Base-by-base conservation (phyloP, 164 flowering plant species). In the Buxus sempervirens region DNA sequence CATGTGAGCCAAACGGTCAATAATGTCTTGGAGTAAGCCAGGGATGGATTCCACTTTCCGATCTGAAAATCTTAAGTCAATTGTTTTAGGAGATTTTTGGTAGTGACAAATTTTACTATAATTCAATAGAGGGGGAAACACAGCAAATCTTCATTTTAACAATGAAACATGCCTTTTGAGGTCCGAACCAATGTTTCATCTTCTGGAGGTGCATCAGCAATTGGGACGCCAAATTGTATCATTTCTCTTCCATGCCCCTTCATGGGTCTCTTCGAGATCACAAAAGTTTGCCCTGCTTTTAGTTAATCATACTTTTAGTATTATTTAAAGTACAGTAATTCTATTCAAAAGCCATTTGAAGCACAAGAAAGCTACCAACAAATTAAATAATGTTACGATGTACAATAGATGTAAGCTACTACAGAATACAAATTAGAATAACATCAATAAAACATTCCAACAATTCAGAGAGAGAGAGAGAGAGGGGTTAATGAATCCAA, bases 241-340 rank as follows among this genome's bases (percentile, higher is more conserved):
- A 85, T 83, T 80, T 93, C 96, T 81, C 98, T 84, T 58, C 96
- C 98, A 77, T 82, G 93, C 60, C 98, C 98, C 73, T 77, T 87
- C 76, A 78, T 82, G 60, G 96, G 98, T 76, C 91, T 85, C 80
- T 83, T 89, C 53, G 84, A 84, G 51, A 70, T 75, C 49, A 80
- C 78, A 83, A 76, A 93, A 19, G 91, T 77, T 53, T 83, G 93
- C 60, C 96, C 96, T 93, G 95, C 78, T 82, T 63, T 24, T 22
- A 59, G 58, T 68, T 26, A 60, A 27, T 49, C 63, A 57, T n/a
- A 57, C 23, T 21, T 45, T 45, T 45, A 45, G 13, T 45, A 45
- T 45, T 4, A 45, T 45, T 45, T 6, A 45, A 6, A 45, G 13
- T 45, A 5, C 5, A 2, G 2, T 10, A 36, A 28, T 12, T 24